Evolutionary conservation across 1,139 yeast species (phyloP).

Genomic region (Fermentozyma sake): DNA sequence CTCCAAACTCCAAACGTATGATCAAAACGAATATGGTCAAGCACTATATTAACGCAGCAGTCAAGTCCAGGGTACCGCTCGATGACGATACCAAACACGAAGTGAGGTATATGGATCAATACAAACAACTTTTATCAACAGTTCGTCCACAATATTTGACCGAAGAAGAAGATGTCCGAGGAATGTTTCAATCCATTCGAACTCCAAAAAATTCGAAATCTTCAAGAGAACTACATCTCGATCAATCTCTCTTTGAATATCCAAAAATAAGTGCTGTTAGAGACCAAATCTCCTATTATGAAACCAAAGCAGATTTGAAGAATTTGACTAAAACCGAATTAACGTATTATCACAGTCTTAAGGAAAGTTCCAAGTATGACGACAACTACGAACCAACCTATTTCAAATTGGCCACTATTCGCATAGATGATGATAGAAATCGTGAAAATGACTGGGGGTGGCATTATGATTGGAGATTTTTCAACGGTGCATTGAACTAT

Average conservation of each 20-base stretch:
- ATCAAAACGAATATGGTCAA: constrained; percentile 10
- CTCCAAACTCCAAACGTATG: constrained; percentile 11
- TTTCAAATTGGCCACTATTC: constrained; percentile 16
- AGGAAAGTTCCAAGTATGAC: constrained; percentile 7
- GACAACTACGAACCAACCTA: constrained; percentile 14
- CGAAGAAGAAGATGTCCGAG: constrained; percentile 18
- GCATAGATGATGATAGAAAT: constrained; percentile 12
- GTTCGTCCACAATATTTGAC: constrained; percentile 18
- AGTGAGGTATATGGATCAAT: constrained; percentile 20
- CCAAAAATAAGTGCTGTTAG: constrained; percentile 13
- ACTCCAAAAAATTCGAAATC: constrained; percentile 10
- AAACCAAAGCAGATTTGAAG: constrained; percentile 10
- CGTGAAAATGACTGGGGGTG: constrained; percentile 26
- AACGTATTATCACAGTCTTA: constrained; percentile 11
- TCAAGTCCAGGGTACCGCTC: no score
- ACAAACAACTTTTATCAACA: constrained; percentile 12
- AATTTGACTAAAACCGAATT: constrained; percentile 7
- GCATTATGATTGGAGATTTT: constrained; percentile 21
- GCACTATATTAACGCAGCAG: constrained; percentile 8
- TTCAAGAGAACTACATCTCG: constrained; percentile 16
- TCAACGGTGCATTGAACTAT: constrained; percentile 15
- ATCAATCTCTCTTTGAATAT: constrained; percentile 19
- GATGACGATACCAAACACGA: no score
- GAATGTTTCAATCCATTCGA: constrained; percentile 23
- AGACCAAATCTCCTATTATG: constrained; percentile 16